phyloP scores from a whole-genome alignment of 345 rosid species.

The Eucalyptus curtisii region DNA sequence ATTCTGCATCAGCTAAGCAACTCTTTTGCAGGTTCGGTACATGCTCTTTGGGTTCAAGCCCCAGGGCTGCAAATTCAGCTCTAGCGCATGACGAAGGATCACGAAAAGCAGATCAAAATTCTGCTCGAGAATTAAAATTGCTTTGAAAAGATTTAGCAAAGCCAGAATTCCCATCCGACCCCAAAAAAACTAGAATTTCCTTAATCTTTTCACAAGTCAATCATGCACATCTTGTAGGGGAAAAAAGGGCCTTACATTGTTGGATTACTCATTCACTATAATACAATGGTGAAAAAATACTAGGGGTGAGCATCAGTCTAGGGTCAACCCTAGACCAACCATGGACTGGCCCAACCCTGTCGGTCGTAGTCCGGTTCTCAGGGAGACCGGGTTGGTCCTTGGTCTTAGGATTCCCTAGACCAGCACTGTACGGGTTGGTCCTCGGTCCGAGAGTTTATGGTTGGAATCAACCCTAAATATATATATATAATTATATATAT shows the following conservation, averaged over 20 bases:
- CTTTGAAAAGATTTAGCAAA: not conserved
- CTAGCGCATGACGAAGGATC: not conserved
- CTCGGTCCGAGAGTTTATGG: too few relatives aligned
- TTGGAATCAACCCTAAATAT: too few relatives aligned
- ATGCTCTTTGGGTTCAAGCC: not conserved
- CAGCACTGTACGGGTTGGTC: too few relatives aligned
- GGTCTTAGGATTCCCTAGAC: too few relatives aligned
- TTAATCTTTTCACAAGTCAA: not conserved
- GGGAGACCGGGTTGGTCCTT: too few relatives aligned
- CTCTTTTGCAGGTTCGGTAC: not conserved
- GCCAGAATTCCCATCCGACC: not conserved
- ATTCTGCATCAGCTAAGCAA: not conserved
- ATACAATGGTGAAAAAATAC: not conserved
- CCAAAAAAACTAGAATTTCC: not conserved
- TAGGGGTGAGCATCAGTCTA: too few relatives aligned
- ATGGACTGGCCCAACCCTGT: too few relatives aligned
- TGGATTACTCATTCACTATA: not conserved
- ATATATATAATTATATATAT: too few relatives aligned
- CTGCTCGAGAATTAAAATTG: not conserved
- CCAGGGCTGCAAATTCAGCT: not conserved
- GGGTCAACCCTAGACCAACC: too few relatives aligned
- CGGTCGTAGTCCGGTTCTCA: too few relatives aligned
- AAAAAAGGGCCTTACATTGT: not conserved
- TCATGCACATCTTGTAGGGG: not conserved
- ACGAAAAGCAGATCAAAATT: not conserved